A percentile compares a stretch with the other conserved stretches of the same genome.
Conservation (phyloP, 495 filamentous ascomycete species). For the Penicillium roqueforti region DNA sequence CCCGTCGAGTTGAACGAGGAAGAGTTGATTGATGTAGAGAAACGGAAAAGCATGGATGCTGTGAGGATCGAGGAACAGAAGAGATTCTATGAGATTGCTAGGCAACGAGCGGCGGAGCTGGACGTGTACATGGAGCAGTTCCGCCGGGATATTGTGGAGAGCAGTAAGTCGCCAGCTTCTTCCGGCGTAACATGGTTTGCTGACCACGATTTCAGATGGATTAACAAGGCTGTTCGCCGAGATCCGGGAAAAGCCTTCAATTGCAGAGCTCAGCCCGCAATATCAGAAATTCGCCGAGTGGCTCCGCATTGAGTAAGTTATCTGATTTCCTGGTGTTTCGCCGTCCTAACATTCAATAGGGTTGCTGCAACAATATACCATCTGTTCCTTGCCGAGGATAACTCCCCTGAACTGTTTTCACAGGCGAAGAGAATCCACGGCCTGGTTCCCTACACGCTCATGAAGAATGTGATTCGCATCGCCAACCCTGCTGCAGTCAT, state of each 20-base stretch:
- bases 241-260: constrained; percentile 79
- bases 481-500: constrained; percentile 96
- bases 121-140: constrained; percentile 97
- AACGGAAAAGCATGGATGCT: constrained; percentile 78
- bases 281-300: constrained; percentile 99
- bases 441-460: constrained; percentile 80
- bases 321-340: neutral
- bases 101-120: constrained; percentile 82
- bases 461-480: constrained; percentile 95
- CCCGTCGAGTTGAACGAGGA: constrained; percentile 73
- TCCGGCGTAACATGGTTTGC: neutral
- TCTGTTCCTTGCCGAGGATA: constrained; percentile 95
- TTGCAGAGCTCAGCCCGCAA: constrained; percentile 83
- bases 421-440: constrained; percentile 92
- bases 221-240: constrained; percentile 90
- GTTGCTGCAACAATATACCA: constrained; percentile 96
- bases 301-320: constrained; percentile 78
- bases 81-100: constrained; percentile 90
- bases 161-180: constrained; percentile 52
- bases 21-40: constrained; percentile 72
- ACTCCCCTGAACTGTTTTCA: constrained; percentile 91
- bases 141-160: constrained; percentile 67
- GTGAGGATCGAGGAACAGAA: constrained; percentile 87
- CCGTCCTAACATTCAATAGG: constrained; percentile 30
- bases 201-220: constrained; percentile 54